These are phyloP conservation scores for Talaromyces adpressus DNA, from an alignment of 495 filamentous ascomycete species.

Conservation along the genomic window DNA sequence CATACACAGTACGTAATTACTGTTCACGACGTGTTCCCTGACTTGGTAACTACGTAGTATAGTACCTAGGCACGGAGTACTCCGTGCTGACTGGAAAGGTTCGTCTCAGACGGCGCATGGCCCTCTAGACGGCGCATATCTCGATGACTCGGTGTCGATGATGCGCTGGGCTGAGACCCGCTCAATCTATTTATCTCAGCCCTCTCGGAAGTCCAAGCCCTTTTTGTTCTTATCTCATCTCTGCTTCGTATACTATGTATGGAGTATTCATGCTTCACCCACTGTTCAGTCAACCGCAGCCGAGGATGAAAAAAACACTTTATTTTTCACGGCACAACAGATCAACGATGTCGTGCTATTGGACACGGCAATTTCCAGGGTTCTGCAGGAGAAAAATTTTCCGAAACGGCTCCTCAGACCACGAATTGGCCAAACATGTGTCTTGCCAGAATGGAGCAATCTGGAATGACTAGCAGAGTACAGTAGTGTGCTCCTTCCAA, in stretches of 20 bases:
- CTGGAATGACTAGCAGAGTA: neutral
- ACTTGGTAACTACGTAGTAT: too few relatives aligned
- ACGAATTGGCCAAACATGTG: neutral
- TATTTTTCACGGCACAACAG: neutral
- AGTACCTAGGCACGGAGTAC: neutral
- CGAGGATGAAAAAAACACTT: neutral
- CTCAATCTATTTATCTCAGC: neutral
- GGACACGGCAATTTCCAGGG: neutral
- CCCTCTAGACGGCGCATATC: neutral
- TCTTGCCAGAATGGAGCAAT: neutral
- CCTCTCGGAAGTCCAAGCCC: neutral
- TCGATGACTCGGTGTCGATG: neutral
- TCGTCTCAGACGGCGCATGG: neutral
- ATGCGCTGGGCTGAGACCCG: slow-evolving; percentile 1
- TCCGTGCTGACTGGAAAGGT: neutral
- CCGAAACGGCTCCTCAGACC: neutral
- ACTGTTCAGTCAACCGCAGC: neutral
- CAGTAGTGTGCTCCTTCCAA: too few relatives aligned
- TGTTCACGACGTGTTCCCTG: too few relatives aligned
- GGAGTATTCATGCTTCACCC: neutral
- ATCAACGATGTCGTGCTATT: neutral
- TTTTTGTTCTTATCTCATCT: neutral
- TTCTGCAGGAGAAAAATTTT: neutral
- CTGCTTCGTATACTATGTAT: neutral
- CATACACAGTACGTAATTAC: too few relatives aligned